Base-by-base conservation (phyloP, 371 early-diverging fungal species). In the Rhizopus arrhizus region DNA sequence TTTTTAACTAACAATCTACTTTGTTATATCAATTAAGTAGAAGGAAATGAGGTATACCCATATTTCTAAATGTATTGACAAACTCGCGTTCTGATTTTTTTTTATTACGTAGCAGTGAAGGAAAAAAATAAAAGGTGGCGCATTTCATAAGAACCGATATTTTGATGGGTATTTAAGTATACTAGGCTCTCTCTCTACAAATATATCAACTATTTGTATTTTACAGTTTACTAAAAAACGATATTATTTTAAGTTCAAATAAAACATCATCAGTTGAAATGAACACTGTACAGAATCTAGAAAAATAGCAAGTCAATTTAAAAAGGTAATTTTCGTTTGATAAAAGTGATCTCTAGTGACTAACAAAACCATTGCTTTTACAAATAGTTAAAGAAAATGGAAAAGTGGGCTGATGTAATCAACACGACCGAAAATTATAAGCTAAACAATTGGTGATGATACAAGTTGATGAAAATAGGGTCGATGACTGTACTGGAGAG, bases 271-370 rank as follows among this genome's bases (percentile, higher is more conserved):
- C 43, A 49, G 38, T 61, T 42, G 41, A 54, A 3, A 55, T 61
- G 48, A 64, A 58, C 33, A 11, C 32, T 55, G 35, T 10, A 13
- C 42, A 55, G 34, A 59, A 58, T 55, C 46, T 59, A 34, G n/a
- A 59, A 59, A 65, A 65, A 65, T 57, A 53, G 56, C 45, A 28
- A 56, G 38, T 46, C 58, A 57, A 40, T 62, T 62, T 38, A 62
- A 62, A 62, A 62, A 62, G 53, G 63, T 57, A 0, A 57, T 56
- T 57, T 62, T 62, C 57, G 29, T 11, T 5, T 53, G 52, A 62
- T 57, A 62, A 57, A 62, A 62, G 56, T 61, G 56, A 55, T 56
- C 56, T 61, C 56, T 54, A 41, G 51, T 61, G 56, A 56, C 62
- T 62, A 62, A 56, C 56, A 52, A 45, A 62, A 51, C 51, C 50